A percentile compares a stretch with the other conserved stretches of the same genome.
These are phyloP conservation scores for Sclerotinia borealis DNA, from an alignment of 2,329 filamentous ascomycete species.

Conservation along the genomic window DNA sequence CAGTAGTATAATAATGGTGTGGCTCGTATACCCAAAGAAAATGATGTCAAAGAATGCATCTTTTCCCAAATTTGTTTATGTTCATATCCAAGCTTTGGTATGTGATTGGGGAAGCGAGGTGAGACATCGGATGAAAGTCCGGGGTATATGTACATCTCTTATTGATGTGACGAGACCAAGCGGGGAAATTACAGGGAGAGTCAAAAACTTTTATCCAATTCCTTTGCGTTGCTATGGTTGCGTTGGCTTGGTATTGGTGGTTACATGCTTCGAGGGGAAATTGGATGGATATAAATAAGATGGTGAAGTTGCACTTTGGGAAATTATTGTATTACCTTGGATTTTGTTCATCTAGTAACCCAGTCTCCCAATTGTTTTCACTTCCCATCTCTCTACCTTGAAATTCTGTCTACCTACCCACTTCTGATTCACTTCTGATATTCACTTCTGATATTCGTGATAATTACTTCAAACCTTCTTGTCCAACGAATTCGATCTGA, in stretches of 20 bases:
- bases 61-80: background rate
- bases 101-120: conserved; percentile 5
- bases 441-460: background rate
- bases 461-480: background rate
- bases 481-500: background rate
- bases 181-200: background rate
- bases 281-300: background rate
- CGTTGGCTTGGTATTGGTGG: background rate
- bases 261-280: background rate
- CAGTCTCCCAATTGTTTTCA: background rate
- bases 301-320: background rate
- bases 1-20: background rate
- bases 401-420: background rate
- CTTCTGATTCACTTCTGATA: background rate
- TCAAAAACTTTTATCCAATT: background rate
- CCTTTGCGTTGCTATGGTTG: conserved; percentile 3
- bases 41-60: background rate
- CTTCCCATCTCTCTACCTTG: background rate
- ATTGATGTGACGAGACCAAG: background rate
- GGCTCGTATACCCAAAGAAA: background rate
- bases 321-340: background rate
- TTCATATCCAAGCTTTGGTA: background rate
- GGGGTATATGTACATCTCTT: background rate
- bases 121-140: background rate
- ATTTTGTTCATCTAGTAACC: background rate